Evolutionary conservation across 441 rosid species (phyloP).

Genomic region (Pelargonium australe): DNA sequence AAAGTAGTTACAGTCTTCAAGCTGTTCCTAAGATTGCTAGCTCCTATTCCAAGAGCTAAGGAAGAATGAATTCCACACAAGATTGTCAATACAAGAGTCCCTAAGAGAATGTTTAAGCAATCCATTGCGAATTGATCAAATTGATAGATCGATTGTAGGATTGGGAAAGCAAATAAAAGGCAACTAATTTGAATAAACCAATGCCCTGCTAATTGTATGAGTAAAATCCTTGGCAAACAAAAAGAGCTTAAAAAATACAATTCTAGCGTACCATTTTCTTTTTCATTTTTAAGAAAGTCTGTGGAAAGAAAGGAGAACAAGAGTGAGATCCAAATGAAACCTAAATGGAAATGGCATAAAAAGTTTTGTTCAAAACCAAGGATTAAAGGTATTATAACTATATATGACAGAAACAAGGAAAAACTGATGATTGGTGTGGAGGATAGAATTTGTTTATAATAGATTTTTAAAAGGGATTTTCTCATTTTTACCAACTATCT

Average conservation of each 20-base stretch:
- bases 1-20: not conserved
- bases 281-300: not conserved
- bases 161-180: not conserved
- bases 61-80: not conserved
- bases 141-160: not conserved
- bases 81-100: not conserved
- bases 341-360: not conserved
- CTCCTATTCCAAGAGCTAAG: not conserved
- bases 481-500: not conserved
- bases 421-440: slow-evolving; percentile 8
- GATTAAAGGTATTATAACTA: not conserved
- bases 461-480: not conserved
- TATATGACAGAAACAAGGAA: not conserved
- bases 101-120: not conserved
- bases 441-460: not conserved
- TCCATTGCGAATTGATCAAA: not conserved
- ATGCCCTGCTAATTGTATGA: not conserved
- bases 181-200: not conserved
- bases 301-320: not conserved
- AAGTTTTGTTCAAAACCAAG: not conserved
- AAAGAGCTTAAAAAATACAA: not conserved
- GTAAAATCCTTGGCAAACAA: not conserved
- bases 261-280: not conserved
- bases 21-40: not conserved
- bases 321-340: not conserved